Evolutionary conservation across 2,329 filamentous ascomycete species (phyloP).

Genomic region (Penicillium sp.): DNA sequence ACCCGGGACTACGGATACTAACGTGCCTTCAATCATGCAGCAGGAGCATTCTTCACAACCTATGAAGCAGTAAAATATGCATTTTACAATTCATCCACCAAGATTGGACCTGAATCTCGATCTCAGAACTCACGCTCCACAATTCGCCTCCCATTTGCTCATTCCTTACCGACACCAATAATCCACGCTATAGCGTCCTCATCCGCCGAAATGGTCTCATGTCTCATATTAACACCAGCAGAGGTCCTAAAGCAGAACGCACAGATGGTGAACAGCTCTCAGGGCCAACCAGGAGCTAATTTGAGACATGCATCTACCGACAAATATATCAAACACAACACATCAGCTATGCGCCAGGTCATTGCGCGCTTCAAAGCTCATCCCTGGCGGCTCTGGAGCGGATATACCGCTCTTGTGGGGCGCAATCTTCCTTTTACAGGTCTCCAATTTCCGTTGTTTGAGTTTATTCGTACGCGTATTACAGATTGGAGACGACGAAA

Average conservation of each 20-base stretch:
- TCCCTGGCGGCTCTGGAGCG: constrained; percentile 61
- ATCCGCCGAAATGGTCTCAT: constrained; percentile 78
- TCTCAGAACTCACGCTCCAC: not conserved
- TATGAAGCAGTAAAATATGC: constrained; percentile 75
- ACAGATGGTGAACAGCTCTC: constrained; percentile 65
- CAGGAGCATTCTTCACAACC: constrained; percentile 85
- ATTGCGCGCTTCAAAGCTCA: constrained; percentile 57
- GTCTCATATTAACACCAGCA: constrained; percentile 81
- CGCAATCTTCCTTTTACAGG: constrained; percentile 86
- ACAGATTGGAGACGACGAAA: constrained; percentile 43
- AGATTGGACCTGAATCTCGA: not conserved
- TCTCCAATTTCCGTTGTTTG: constrained; percentile 85
- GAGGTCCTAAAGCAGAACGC: constrained; percentile 94
- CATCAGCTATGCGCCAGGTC: constrained; percentile 57
- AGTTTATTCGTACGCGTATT: constrained; percentile 63
- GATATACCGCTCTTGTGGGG: constrained; percentile 78
- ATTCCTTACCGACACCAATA: constrained; percentile 63
- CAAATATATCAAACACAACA: constrained; percentile 5
- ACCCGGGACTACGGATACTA: not conserved
- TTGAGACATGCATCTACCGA: constrained; percentile 7
- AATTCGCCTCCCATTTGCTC: constrained; percentile 27
- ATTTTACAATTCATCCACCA: constrained; percentile 53
- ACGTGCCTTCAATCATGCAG: constrained; percentile 41
- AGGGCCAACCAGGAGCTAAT: constrained; percentile 8
- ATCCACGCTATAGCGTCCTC: constrained; percentile 74